These are phyloP conservation scores for Acer negundo DNA, from an alignment of 345 rosid species.

Conservation along the genomic window DNA sequence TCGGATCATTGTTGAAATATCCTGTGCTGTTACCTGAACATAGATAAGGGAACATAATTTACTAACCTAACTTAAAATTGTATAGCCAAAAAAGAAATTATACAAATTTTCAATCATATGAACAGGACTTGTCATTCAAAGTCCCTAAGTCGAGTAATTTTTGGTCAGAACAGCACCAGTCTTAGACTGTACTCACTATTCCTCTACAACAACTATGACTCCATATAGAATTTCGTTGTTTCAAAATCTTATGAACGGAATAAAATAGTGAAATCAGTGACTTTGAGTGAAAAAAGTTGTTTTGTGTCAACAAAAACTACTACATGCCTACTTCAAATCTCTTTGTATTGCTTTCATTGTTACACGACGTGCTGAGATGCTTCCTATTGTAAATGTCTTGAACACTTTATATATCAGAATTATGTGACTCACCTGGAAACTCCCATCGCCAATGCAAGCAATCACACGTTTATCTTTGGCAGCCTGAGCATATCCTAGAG, in stretches of 20 bases:
- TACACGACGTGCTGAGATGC: not conserved
- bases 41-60: not conserved
- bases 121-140: not conserved
- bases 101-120: not conserved
- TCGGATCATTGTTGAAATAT: constrained; percentile 71
- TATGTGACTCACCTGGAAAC: constrained; percentile 59
- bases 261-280: not conserved
- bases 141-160: not conserved
- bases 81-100: not conserved
- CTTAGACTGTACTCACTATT: not conserved
- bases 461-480: constrained; percentile 66
- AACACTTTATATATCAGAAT: not conserved
- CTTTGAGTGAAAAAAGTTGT: not conserved
- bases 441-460: constrained; percentile 79
- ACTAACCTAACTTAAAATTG: too few relatives aligned
- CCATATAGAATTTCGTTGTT: not conserved
- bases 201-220: not conserved
- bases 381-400: not conserved
- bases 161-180: not conserved
- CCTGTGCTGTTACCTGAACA: constrained; percentile 71
- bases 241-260: too few relatives aligned
- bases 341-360: too few relatives aligned
- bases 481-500: constrained; percentile 77
- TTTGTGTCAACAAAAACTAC: not conserved
- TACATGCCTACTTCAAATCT: not conserved